Evolutionary conservation across 371 early-diverging fungal genomes (phyloP), one percentile per base, ranked within the genome.

Genomic region (Mucor sp.): DNA sequence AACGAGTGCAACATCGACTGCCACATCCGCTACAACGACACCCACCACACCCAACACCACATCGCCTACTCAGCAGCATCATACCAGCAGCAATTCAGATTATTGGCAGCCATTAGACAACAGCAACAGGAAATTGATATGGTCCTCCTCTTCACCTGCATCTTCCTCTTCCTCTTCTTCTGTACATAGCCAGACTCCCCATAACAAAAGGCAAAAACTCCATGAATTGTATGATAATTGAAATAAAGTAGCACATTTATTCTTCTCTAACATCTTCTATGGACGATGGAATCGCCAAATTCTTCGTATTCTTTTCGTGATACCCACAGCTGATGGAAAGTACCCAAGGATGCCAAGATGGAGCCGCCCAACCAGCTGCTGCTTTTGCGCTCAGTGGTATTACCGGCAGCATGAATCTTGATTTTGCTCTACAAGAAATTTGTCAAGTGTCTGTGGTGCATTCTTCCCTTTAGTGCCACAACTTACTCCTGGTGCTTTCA

Each of bases 291-390:
- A 15, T 85, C 74, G 47, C 99, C 99, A 28, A 82, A 76, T 77
- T 99, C 99, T 53, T 94, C 92, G 72, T 96, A 99, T 76, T 99
- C 97, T 53, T 92, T 85, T 74, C 92, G 92, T 28, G 96, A 93
- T 17, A 99, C 90, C 98, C 98, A 98, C 63, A 99, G 84, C 79
- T 96, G 97, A 73, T 97, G 96, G 86, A 99, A 99, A 0, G 95
- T 95, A 61, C 95, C 95, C 65, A 97, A 74, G 1, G 97, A 97
- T 0, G 96, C 92, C 50, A 99, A 80, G 61, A 98, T 95, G 3
- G 98, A 98, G 3, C 98, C 98, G 57, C 99, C 99, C 39, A 97
- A 87, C 99, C 99, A 99, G 53, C 94, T 86, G 28, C 94, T 91
- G 69, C 92, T 94, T 71, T 89, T 91, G 53, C 97, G 90, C 77